These are phyloP conservation scores for Penicillium turbatum DNA, from an alignment of 495 filamentous ascomycete genomes.

Conservation along the genomic window DNA sequence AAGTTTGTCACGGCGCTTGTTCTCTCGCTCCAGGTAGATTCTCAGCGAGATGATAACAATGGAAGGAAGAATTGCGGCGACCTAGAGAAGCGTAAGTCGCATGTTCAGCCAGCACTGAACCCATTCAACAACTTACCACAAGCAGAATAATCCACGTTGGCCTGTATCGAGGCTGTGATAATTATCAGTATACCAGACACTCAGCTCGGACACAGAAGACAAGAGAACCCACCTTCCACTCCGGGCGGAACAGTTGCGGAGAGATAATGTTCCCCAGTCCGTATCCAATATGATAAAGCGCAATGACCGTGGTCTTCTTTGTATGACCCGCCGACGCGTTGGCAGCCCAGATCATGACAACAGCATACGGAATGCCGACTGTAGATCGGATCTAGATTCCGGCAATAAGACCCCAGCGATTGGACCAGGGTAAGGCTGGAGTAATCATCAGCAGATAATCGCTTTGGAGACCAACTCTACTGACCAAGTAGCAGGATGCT, in stretches of 20 bases:
- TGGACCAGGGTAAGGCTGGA: conserved; percentile 31
- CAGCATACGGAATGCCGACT: conserved; percentile 34
- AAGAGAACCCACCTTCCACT: conserved; percentile 22
- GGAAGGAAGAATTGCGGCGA: conserved; percentile 27
- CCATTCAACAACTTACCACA: conserved; percentile 17
- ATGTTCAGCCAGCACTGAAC: neutral
- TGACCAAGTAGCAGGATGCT: conserved; percentile 30
- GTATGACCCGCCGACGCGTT: conserved; percentile 37
- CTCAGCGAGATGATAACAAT: conserved; percentile 28
- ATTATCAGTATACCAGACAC: neutral
- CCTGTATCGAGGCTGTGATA: conserved; percentile 30
- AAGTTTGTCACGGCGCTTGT: conserved; percentile 32
- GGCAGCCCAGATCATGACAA: conserved; percentile 38
- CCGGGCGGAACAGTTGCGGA: conserved; percentile 32
- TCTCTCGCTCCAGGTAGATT: conserved; percentile 26
- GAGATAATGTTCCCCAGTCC: conserved; percentile 36
- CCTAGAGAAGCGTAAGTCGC: conserved; percentile 6
- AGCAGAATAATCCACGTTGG: conserved; percentile 42
- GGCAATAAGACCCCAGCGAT: conserved; percentile 35
- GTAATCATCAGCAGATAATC: neutral
- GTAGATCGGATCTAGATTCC: conserved; percentile 39
- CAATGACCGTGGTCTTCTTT: conserved; percentile 35
- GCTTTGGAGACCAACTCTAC: neutral
- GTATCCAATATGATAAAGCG: conserved; percentile 37
- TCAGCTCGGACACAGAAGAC: neutral